Base-by-base conservation (phyloP, 2,329 filamentous ascomycete genomes). In the Parafenestella ontariensis region DNA sequence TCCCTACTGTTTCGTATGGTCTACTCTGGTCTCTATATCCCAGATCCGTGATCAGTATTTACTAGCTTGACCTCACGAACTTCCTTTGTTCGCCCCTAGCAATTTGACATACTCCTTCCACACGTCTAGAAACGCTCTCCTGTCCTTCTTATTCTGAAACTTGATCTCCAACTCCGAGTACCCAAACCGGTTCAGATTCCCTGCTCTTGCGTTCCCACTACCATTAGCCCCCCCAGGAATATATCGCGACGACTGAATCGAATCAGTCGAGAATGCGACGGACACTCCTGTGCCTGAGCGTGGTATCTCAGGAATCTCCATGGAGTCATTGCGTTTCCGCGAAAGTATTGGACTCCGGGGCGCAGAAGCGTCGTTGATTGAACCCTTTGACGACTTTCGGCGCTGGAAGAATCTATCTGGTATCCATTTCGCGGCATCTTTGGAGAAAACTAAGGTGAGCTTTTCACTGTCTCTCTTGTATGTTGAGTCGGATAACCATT, bases 151-250 rank as follows among this genome's bases (percentile, higher is more conserved):
- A n/a, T 36, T 62, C 29, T 64, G 61, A 29, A 73, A 72, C 46
- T 62, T 59, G 24, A 72, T 70, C 34, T 72, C 62, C 24, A 73
- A 40, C 34, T 70, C 58, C 4, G 57, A 56, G 42, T 71, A 72
- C 15, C 62, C 65, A 47, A 68, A 70, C 1, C 64, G 61, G 47
- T 73, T 72, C 41, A 72, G n/a, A 34, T 52, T 61, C 7, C 43
- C 46, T 21, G 29, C 18, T 15, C 50, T 24, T 15, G 51, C 33
- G 29, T 4, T 45, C 36, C 15, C 21, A 15, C 20, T 21, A 11
- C 36, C 21, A 23, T 40, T 46, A 3, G 52, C 48, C 7, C 49
- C 44, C 10, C 49, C 56, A 36, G 55, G 59, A 13, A 59, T 33
- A 9, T 51, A 58, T n/a, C 37, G 54, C 18, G 41, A 49, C n/a